Evolutionary conservation across 306 rosid species (phyloP), one percentile per base, ranked within the genome.

Genomic region (Hippophae rhamnoides): DNA sequence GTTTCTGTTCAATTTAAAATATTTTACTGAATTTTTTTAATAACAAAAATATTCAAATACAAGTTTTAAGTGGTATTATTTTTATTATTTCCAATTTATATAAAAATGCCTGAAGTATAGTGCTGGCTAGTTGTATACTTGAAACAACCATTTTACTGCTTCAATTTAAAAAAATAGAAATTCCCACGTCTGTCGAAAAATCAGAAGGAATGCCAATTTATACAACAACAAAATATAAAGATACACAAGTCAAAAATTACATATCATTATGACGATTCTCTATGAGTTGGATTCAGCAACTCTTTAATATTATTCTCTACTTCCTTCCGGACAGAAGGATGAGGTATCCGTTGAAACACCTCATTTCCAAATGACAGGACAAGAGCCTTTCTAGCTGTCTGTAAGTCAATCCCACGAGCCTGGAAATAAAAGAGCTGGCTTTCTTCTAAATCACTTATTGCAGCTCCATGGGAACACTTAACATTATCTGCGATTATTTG

Each of bases 401-500:
- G 64, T 38, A 58, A 5, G 74, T 80, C 80, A 26, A 92, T 80
- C 54, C 99, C 99, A 3, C 99, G 99, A 7, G 99, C 85, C 58
- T 43, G 82, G 73, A 88, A 92, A 70, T 92, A 92, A 69, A 87
- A 70, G 45, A 92, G 93, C 18, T 92, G 96, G 67, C 74, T 78
- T 64, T 83, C 88, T 79, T 92, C 99, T 5, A 88, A 78, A 72
- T 92, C 99, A 54, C 99, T 87, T 65, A 92, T 88, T 43, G 99
- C 99, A 67, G 96, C 96, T 65, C 96, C 99, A 66, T 92, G 99
- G 7, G 99, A 92, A 65, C 99, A 92, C 72, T 85, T 88, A 47
- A 92, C 99, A 7, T 92, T 89, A 47, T 92, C 84, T 0, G 99
- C 96, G 43, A 92, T 80, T 52, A 92, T 92, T 64, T 88, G 99